Base-by-base conservation (phyloP, 2,329 filamentous ascomycete genomes). In the Colletotrichum sp. region DNA sequence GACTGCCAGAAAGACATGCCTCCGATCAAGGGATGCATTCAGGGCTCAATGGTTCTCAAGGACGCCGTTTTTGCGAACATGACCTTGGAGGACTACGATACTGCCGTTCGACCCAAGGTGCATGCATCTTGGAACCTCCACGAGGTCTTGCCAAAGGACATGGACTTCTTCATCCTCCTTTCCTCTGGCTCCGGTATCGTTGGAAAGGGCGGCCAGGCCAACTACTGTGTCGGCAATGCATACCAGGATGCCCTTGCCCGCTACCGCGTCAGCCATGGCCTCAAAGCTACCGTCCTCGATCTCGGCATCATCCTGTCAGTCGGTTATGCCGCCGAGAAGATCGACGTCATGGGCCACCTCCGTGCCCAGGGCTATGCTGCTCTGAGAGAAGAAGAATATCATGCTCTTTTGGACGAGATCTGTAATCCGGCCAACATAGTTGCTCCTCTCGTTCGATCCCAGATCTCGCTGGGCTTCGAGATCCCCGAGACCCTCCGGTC, bases 241-340 rank as follows among this genome's bases (percentile, higher is more conserved):
- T 89, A 83, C 79, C 83, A 87, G 79, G 82, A 88, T 70, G 82
- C 84, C 3, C 81, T 89, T 21, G 86, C 85, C 8, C 83, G 84
- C 30, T 83, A 87, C 77, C 84, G 88, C 3, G 81, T 83, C 1
- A 34, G 75, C 8, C 80, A 80, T 2, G 87, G 87, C 2, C 81
- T 88, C 3, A 82, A 86, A 3, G 88, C 86, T 28, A 84, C 87
- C 0, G 86, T 86, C 0, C 83, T 93, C 3, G 87, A 92, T 78
- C 82, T 93, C 24, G 90, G 89, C 0, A 86, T 86, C 2, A 86
- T 93, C 12, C 84, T 83, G 0, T 88, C 87, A 75, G 85, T 88
- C 1, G 89, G 89, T 2, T 60, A 57, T n/a, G 52, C 60, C 3
- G 63, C 70, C 26, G 52, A 67, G 16, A 32, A 32, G 7, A 21